Evolutionary conservation across 176 grass and related monocot species (phyloP), one percentile per base, ranked within the genome.

Genomic region (Elaeis guineensis): DNA sequence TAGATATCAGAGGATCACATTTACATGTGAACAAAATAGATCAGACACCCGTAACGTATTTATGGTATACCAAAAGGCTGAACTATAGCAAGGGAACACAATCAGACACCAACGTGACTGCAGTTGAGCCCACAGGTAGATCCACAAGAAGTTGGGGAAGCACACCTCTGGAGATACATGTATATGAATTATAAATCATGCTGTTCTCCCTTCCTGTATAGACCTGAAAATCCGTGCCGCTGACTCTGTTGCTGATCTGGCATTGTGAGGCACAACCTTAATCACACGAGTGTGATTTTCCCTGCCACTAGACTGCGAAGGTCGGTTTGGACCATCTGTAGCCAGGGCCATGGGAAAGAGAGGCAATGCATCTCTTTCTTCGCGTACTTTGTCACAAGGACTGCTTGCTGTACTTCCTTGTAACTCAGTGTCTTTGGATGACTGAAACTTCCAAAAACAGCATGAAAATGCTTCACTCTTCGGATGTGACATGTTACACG

Each of bases 191-290:
- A 44, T 14, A 14, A 56, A 5, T 83, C 81, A 24, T 79, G 82
- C 4, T 81, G 79, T 21, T 81, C 87, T 79, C 73, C 83, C 93
- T 76, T 89, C 82, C 67, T 92, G 93, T 73, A 92, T 98, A 0
- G 87, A 86, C 16, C 25, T 76, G 75, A 98, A 98, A 61, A 98
- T 98, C 68, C 84, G 77, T 0, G 83, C 87, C 0, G 81, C 93
- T 1, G 93, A 92, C 50, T 92, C 81, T 1, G 84, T 89, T 12
- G 93, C 87, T 11, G 80, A 82, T 16, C 63, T 79, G 0, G 84
- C 66, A 9, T 82, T 92, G 51, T 92, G 88, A 16, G 93, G 93
- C 57, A 98, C 93, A 55, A 98, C 93, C 53, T 70, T 91, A 54
- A 98, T 98, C 15, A 86, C 76, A 7, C 44, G 67, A 58, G 70